These are phyloP conservation scores for Zygoascus meyerae DNA, from an alignment of 1,139 yeast genomes.

Conservation along the genomic window DNA sequence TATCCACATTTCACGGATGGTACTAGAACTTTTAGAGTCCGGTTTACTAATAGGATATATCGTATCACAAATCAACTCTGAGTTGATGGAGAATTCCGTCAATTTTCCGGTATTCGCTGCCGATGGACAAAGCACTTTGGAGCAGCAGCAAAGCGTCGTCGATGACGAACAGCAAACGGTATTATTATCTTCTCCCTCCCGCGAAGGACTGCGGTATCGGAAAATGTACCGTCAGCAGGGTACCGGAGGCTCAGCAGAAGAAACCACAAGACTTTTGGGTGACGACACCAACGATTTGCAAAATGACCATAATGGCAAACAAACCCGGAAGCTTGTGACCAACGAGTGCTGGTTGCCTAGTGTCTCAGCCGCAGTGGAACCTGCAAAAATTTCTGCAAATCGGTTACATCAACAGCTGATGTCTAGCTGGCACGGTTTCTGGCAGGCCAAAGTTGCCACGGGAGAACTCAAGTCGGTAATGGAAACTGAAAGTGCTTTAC, in stretches of 20 bases:
- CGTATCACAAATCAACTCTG: background rate
- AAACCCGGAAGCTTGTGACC: too few species aligned
- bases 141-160: too few species aligned
- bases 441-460: slow-evolving; percentile 26
- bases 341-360: background rate
- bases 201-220: too few species aligned
- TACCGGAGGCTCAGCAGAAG: too few species aligned
- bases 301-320: too few species aligned
- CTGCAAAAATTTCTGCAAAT: background rate
- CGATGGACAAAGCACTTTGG: too few species aligned
- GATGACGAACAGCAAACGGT: too few species aligned
- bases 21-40: slow-evolving; percentile 19
- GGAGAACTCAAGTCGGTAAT: slow-evolving; percentile 29
- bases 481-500: slow-evolving; percentile 30
- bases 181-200: too few species aligned
- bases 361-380: background rate
- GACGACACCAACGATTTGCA: too few species aligned
- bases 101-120: too few species aligned
- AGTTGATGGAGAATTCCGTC: background rate
- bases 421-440: slow-evolving; percentile 28
- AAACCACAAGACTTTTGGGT: too few species aligned
- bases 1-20: slow-evolving; percentile 29
- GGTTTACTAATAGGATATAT: slow-evolving; percentile 12
- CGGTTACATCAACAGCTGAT: slow-evolving; percentile 16
- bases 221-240: too few species aligned